These are phyloP conservation scores for Eucalyptus erythrocorys DNA, from an alignment of 345 rosid genomes.

Conservation along the genomic window DNA sequence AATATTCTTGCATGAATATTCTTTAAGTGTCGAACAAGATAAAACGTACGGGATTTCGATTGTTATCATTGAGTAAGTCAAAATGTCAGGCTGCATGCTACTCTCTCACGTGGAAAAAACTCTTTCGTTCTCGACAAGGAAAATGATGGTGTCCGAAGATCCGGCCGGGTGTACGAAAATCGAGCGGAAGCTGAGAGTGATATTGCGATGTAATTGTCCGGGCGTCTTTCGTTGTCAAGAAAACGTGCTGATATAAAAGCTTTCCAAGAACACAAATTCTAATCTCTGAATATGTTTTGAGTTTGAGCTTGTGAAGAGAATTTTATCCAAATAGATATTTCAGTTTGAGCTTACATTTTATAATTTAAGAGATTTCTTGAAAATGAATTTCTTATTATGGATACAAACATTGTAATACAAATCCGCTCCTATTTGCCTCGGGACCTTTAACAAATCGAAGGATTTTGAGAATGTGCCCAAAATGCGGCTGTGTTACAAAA, in stretches of 20 bases:
- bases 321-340: not conserved
- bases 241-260: not conserved
- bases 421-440: not conserved
- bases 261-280: not conserved
- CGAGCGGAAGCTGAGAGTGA: not conserved
- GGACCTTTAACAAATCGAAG: not conserved
- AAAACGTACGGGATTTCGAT: not conserved
- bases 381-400: not conserved
- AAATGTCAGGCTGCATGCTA: not conserved
- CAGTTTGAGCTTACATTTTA: not conserved
- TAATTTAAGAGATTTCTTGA: not conserved
- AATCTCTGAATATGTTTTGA: not conserved
- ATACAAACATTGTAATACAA: too few relatives aligned
- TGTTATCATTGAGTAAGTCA: not conserved
- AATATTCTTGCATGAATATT: not conserved
- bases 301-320: not conserved
- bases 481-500: not conserved
- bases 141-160: not conserved
- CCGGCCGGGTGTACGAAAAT: not conserved
- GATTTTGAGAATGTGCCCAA: not conserved
- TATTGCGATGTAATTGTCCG: not conserved
- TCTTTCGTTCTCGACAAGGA: not conserved
- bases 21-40: not conserved
- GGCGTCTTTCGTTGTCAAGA: not conserved
- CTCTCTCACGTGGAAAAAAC: not conserved